These are phyloP conservation scores for Boletus tylopilopsis DNA, from an alignment of 768 basidiomycete species.

Conservation along the genomic window DNA sequence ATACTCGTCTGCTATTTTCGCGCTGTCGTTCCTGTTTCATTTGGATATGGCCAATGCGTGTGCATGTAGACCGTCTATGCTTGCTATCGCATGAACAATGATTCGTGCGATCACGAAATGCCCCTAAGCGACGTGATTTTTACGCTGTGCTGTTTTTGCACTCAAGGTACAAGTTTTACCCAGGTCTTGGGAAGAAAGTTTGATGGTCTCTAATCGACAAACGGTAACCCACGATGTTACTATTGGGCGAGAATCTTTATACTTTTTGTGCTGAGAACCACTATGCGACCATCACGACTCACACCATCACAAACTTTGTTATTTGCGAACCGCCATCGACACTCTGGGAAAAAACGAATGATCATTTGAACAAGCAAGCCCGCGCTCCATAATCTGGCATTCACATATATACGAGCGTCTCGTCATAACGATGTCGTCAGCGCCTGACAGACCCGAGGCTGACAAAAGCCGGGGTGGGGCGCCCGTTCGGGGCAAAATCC, in stretches of 20 bases:
- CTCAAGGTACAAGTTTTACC: background rate
- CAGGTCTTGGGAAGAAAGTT: conserved; percentile 5
- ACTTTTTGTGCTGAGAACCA: conserved; percentile 2
- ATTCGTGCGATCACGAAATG: conserved; percentile 2
- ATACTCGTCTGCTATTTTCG: conserved; percentile 5
- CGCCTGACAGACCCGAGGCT: conserved; percentile 36
- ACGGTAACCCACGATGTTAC: conserved; percentile 1
- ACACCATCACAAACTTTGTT: conserved; percentile 4
- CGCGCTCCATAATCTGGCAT: too few relatives aligned
- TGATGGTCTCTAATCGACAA: conserved; percentile 4
- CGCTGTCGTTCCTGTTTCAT: background rate
- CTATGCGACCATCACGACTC: background rate
- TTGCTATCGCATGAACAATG: background rate
- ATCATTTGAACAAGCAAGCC: too few relatives aligned
- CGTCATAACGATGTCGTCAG: conserved; percentile 39
- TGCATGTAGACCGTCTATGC: background rate
- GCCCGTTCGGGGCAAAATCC: too few relatives aligned
- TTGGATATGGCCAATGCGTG: background rate
- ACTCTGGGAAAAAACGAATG: background rate
- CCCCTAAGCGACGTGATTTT: background rate
- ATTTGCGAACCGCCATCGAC: conserved; percentile 11
- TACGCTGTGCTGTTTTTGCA: background rate
- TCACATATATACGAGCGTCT: conserved; percentile 33
- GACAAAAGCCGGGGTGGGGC: conserved; percentile 49
- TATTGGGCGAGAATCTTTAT: background rate